A percentile compares a stretch with the other conserved stretches of the same genome.
phyloP scores from a whole-genome alignment of 2,329 filamentous ascomycete genomes.

The Ascochyta pisi region DNA sequence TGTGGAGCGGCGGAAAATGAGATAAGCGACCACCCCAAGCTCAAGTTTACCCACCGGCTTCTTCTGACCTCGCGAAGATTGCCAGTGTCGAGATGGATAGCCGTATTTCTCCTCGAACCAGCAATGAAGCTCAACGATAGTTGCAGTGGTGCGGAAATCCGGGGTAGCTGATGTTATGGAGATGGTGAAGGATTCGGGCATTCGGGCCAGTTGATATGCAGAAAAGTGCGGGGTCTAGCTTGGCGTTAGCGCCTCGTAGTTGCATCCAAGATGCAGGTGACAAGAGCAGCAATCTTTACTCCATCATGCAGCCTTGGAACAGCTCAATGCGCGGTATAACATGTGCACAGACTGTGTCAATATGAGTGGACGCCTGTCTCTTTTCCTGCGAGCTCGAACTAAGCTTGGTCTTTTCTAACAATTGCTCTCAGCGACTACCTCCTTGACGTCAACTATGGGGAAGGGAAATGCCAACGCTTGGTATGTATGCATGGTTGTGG shows the following conservation, averaged over 20 bases:
- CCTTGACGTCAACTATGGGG: not conserved
- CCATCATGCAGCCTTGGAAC: not conserved
- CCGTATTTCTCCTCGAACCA: not conserved
- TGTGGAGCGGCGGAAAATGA: too few species aligned
- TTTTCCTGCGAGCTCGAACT: not conserved
- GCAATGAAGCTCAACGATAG: too few species aligned
- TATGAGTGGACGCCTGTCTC: not conserved
- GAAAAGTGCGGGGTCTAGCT: slow-evolving; percentile 4
- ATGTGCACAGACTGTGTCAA: not conserved
- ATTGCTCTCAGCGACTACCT: not conserved
- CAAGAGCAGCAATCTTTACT: not conserved
- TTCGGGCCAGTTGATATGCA: slow-evolving; percentile 1
- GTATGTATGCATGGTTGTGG: slow-evolving; percentile 5
- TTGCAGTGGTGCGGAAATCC: not conserved
- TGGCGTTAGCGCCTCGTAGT: not conserved
- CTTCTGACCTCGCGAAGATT: not conserved
- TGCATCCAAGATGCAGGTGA: not conserved
- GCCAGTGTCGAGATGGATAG: too few species aligned
- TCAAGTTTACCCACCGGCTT: not conserved
- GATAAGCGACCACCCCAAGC: not conserved
- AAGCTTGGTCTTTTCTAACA: too few species aligned
- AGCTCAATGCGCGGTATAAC: not conserved
- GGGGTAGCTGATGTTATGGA: not conserved
- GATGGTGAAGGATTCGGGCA: not conserved
- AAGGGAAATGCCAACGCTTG: slow-evolving; percentile 3